Percentiles rank a stretch among this genome's conserved stretches.
Conservation (phyloP, 1,139 yeast species). For the Candida pseudoviswanathii region DNA sequence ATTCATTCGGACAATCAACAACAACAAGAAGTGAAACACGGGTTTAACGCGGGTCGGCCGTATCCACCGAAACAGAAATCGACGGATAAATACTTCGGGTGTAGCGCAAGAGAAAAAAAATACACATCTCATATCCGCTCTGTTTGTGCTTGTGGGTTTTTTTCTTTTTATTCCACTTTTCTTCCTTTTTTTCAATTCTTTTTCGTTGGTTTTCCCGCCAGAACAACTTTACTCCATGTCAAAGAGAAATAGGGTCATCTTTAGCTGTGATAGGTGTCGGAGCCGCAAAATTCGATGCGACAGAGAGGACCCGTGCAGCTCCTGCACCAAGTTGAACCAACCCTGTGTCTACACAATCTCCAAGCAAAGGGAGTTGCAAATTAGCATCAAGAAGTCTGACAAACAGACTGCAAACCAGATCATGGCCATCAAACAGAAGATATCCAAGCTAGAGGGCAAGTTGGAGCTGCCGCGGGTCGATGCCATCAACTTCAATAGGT, state of each 20-base stretch:
- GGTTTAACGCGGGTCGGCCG: no score
- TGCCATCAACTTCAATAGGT: slow-evolving; percentile 16
- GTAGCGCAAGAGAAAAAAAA: no score
- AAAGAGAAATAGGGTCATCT: slow-evolving; percentile 21
- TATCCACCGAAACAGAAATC: no score
- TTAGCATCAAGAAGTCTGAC: neutral
- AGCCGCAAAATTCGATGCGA: slow-evolving; percentile 38
- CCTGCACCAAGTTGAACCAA: slow-evolving; percentile 26
- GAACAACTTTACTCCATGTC: neutral
- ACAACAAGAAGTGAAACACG: neutral
- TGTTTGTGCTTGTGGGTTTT: neutral
- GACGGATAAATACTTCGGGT: no score
- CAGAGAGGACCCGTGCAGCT: slow-evolving; percentile 33
- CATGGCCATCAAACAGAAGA: slow-evolving; percentile 3
- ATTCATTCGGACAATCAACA: slow-evolving; percentile 23
- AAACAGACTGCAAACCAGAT: slow-evolving; percentile 13
- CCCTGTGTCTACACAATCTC: slow-evolving; percentile 18
- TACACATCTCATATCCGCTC: no score
- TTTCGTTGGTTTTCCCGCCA: neutral
- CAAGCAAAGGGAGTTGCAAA: slow-evolving; percentile 8
- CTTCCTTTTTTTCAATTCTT: neutral
- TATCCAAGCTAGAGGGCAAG: slow-evolving; percentile 8
- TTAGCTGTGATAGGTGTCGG: slow-evolving; percentile 32
- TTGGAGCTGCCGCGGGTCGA: slow-evolving; percentile 4
- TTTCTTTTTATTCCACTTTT: neutral